These are phyloP conservation scores for Penicillium sp. DNA, from an alignment of 2,329 filamentous ascomycete genomes.

Conservation along the genomic window DNA sequence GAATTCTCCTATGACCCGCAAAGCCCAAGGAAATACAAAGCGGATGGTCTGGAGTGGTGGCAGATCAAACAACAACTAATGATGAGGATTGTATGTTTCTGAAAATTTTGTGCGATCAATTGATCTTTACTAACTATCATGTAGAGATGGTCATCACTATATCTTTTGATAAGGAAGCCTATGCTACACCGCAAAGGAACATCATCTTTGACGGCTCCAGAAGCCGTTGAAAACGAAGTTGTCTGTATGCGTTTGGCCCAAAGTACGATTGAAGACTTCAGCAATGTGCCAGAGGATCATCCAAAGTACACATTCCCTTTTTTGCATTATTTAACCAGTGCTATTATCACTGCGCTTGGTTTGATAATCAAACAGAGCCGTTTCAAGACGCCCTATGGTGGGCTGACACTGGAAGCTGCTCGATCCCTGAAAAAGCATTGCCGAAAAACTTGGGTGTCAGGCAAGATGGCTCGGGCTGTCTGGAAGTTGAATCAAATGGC, in stretches of 20 bases:
- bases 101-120: not conserved
- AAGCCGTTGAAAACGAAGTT: slow-evolving; percentile 20
- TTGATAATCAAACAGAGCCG: slow-evolving; percentile 20
- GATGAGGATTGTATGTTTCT: slow-evolving; percentile 23
- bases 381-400: slow-evolving; percentile 16
- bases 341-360: slow-evolving; percentile 22
- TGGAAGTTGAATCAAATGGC: slow-evolving; percentile 22
- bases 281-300: slow-evolving; percentile 19
- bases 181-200: slow-evolving; percentile 10
- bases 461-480: slow-evolving; percentile 18
- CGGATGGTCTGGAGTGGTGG: slow-evolving; percentile 15
- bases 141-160: slow-evolving; percentile 22
- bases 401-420: slow-evolving; percentile 14
- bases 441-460: slow-evolving; percentile 25
- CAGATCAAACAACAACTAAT: slow-evolving; percentile 21
- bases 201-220: not conserved
- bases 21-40: not conserved
- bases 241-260: slow-evolving; percentile 22
- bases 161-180: slow-evolving; percentile 22
- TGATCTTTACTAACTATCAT: not conserved
- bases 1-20: slow-evolving; percentile 17
- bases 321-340: slow-evolving; percentile 21
- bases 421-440: slow-evolving; percentile 20
- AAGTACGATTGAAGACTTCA: slow-evolving; percentile 20
- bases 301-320: slow-evolving; percentile 26